Conservation (phyloP, 2,329 filamentous ascomycete genomes). For the Scedosporium boydii region DNA sequence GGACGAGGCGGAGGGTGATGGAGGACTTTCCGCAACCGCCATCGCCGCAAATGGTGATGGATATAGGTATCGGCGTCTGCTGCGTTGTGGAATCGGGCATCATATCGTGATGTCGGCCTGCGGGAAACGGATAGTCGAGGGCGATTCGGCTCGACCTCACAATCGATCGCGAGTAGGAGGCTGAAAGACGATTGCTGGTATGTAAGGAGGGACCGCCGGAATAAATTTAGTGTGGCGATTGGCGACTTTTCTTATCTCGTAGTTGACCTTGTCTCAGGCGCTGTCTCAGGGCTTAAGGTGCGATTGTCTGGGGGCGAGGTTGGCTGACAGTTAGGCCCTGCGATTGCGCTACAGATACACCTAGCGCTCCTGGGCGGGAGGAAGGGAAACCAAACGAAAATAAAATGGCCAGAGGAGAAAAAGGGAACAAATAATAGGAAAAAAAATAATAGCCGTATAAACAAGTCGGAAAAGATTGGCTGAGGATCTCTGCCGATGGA, state of each 20-base stretch:
- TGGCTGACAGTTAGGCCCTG: neutral
- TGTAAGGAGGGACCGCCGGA: neutral
- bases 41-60: conserved; percentile 79
- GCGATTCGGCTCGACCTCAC: too few species aligned
- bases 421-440: neutral
- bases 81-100: neutral
- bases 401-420: neutral
- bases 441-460: neutral
- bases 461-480: neutral
- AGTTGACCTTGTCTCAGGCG: neutral
- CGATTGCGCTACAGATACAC: neutral
- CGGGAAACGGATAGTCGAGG: neutral
- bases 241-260: neutral
- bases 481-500: neutral
- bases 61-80: conserved; percentile 41
- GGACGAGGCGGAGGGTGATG: conserved; percentile 73
- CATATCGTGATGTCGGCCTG: neutral
- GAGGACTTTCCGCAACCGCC: conserved; percentile 79
- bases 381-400: neutral
- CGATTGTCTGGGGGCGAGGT: neutral
- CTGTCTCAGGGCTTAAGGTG: neutral
- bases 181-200: too few species aligned
- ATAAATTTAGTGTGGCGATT: neutral
- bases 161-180: too few species aligned
- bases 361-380: neutral